Percentiles rank a stretch among this genome's conserved stretches.
Evolutionary conservation across 441 rosid genomes (phyloP).

Genomic region (Isatis lusitanica): DNA sequence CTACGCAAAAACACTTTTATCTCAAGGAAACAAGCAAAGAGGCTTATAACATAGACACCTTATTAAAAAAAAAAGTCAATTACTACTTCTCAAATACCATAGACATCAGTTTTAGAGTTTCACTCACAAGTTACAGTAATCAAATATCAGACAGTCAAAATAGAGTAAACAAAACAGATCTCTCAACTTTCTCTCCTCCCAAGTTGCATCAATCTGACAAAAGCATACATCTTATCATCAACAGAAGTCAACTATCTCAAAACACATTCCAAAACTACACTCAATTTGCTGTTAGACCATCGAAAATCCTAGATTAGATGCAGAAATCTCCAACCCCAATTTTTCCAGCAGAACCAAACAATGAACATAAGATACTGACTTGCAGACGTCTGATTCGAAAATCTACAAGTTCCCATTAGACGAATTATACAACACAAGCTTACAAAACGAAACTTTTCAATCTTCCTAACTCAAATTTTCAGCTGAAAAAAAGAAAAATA

Average conservation of each 20-base stretch:
- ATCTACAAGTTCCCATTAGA: background rate
- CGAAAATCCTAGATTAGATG: conserved; percentile 1
- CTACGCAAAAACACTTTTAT: conserved; percentile 1
- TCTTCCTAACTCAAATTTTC: conserved; percentile 1
- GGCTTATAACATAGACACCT: background rate
- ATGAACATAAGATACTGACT: background rate
- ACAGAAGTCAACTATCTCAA: conserved; percentile 28
- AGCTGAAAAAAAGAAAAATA: background rate
- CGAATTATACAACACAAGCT: background rate
- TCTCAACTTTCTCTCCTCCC: background rate
- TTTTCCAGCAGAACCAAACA: conserved; percentile 16
- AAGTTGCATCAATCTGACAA: conserved; percentile 19
- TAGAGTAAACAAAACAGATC: conserved; percentile 28
- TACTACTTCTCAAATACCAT: background rate
- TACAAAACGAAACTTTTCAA: conserved; percentile 10
- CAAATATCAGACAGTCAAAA: conserved; percentile 21
- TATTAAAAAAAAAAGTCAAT: background rate
- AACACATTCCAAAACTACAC: conserved; percentile 20
- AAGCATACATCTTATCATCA: conserved; percentile 7
- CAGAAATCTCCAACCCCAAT: background rate
- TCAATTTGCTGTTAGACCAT: background rate
- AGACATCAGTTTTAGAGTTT: background rate
- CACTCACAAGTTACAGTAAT: conserved; percentile 20
- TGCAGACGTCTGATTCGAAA: background rate
- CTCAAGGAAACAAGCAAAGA: background rate